A percentile compares a stretch with the other conserved stretches of the same genome.
Conservation (phyloP, 495 filamentous ascomycete genomes). For the Daldinia loculata region DNA sequence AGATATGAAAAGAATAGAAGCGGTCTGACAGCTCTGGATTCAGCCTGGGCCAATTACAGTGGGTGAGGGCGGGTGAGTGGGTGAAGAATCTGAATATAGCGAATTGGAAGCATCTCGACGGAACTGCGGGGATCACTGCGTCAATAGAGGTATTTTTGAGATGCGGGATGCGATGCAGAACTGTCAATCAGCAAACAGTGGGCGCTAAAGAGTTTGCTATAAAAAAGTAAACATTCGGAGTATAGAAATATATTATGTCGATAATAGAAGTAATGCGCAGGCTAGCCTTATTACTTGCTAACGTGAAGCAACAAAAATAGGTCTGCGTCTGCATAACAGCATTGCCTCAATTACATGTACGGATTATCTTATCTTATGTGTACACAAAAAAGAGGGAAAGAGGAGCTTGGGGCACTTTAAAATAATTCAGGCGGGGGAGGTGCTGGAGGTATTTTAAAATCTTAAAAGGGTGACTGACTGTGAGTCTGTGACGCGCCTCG, state of each 20-base stretch:
- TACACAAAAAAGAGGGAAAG: slow-evolving; percentile 1
- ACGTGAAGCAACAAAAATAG: slow-evolving; percentile 28
- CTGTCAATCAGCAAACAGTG: background rate
- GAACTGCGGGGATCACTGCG: slow-evolving; percentile 11
- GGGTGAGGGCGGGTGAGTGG: background rate
- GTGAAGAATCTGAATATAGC: slow-evolving; percentile 24
- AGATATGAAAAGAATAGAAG: slow-evolving; percentile 26
- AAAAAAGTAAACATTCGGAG: slow-evolving; percentile 11
- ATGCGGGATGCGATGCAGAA: background rate
- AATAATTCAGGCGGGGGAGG: slow-evolving; percentile 28
- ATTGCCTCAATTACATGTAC: slow-evolving; percentile 22
- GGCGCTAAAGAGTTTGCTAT: slow-evolving; percentile 22
- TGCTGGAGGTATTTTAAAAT: slow-evolving; percentile 1
- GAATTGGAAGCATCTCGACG: slow-evolving; percentile 30
- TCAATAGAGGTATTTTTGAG: slow-evolving; percentile 3
- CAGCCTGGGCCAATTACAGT: slow-evolving; percentile 30
- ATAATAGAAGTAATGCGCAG: background rate
- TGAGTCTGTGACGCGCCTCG: slow-evolving; percentile 26
- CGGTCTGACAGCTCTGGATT: slow-evolving; percentile 12
- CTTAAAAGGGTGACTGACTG: slow-evolving; percentile 15
- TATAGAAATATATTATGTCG: background rate
- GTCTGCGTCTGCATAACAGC: slow-evolving; percentile 13
- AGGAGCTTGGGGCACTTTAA: slow-evolving; percentile 33
- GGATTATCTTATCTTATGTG: slow-evolving; percentile 5
- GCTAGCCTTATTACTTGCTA: slow-evolving; percentile 3